Evolutionary conservation across 2,329 filamentous ascomycete genomes (phyloP), one percentile per base, ranked within the genome.

Genomic region (Aspergillus sp.): DNA sequence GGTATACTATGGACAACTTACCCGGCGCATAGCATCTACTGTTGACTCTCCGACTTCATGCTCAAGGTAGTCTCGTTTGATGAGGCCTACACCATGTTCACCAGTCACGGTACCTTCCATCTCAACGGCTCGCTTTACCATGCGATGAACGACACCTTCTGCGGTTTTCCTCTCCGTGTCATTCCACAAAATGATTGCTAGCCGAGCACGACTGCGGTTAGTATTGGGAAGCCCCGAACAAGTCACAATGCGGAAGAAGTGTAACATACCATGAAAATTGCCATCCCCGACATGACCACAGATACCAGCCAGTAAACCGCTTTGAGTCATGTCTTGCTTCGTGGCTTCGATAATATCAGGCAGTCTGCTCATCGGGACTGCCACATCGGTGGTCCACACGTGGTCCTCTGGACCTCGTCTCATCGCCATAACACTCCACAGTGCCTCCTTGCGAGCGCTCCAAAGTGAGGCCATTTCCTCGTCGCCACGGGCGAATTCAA

Each of bases 341-440:
- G 87, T 89, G 49, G 84, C 79, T 61, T 89, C 86, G 49, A 93
- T 89, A 54, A 92, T 88, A 63, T 89, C 85, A 1, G 89, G 85
- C 60, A 93, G 75, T 40, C 81, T 79, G 15, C 86, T 89, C 48
- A 93, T 85, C 0, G 89, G 89, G 0, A 93, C 90, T 0, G 89
- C 89, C 19, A 93, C 89, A 69, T 93, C 90, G 0, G 89, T 93
- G 0, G 89, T 90, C 89, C 89, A 92, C 24, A 91, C 83, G 47
- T 81, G 83, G 64, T 88, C 83, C 2, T 81, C 80, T 0, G 82
- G 80, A 22, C 83, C 77, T 49, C 84, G 79, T 58, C 81, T 82
- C 73, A 87, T 83, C 0, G 87, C 86, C 73, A 90, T 85, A 45
- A 89, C 83, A 56, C 85, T 87, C 86, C 89, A 92, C 1, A 92